Evolutionary conservation across 345 rosid genomes (phyloP).

Genomic region (Cardamine chenopodiifolia): DNA sequence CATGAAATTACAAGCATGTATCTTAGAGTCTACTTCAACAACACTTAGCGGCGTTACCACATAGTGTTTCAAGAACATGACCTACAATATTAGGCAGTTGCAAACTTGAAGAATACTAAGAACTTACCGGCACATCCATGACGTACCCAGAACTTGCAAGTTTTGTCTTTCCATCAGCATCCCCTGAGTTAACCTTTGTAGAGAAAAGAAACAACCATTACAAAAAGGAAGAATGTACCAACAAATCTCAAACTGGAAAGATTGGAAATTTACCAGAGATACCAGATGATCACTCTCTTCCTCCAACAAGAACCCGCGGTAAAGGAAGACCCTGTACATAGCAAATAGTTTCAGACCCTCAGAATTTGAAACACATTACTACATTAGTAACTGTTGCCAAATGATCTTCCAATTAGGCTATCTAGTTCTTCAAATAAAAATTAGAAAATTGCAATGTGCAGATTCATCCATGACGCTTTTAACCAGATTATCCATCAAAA

Average conservation of each 20-base stretch:
- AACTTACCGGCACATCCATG: slow-evolving; percentile 30
- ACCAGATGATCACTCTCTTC: slow-evolving; percentile 83
- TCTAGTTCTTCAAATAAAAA: neutral
- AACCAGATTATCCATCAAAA: slow-evolving; percentile 20
- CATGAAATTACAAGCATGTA: neutral
- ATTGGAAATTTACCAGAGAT: slow-evolving; percentile 54
- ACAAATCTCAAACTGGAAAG: neutral
- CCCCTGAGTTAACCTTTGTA: slow-evolving; percentile 36
- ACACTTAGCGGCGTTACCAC: neutral
- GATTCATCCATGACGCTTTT: neutral
- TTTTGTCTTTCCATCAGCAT: slow-evolving; percentile 38
- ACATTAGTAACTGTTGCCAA: neutral
- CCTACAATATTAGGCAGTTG: neutral
- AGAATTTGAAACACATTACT: neutral
- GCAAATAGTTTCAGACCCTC: slow-evolving; percentile 37
- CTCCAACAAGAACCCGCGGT: slow-evolving; percentile 62
- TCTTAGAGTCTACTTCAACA: slow-evolving; percentile 8
- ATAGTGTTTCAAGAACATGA: slow-evolving; percentile 4
- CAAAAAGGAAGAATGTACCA: neutral
- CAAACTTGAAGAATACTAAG: slow-evolving; percentile 1
- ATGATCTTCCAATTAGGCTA: slow-evolving; percentile 3
- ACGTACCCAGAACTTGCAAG: slow-evolving; percentile 44
- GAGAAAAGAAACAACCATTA: neutral
- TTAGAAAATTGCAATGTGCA: neutral
- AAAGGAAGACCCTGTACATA: slow-evolving; percentile 69